Conservation (phyloP, 2,329 filamentous ascomycete genomes). For the Paramyrothecium sp. region DNA sequence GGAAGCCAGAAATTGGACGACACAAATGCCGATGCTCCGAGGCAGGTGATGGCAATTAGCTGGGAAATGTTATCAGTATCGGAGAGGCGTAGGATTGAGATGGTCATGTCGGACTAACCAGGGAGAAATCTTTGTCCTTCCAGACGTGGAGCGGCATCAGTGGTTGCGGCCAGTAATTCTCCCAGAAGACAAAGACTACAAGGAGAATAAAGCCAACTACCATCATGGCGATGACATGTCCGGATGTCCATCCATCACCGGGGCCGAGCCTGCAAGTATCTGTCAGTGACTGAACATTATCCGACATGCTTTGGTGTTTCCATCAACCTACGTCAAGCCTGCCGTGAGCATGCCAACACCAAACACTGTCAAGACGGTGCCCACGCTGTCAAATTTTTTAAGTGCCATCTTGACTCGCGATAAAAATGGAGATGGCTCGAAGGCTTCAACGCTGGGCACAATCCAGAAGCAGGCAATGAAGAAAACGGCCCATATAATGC, state of each 20-base stretch:
- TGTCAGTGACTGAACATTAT: constrained; percentile 5
- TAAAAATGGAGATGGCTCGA: constrained; percentile 26
- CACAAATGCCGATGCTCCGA: constrained; percentile 64
- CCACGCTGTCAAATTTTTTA: constrained; percentile 59
- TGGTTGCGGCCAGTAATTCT: constrained; percentile 48
- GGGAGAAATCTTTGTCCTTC: constrained; percentile 62
- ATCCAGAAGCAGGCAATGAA: constrained; percentile 58
- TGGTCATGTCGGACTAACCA: constrained; percentile 38
- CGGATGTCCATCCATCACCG: constrained; percentile 59
- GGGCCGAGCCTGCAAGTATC: constrained; percentile 51
- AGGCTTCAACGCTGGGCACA: constrained; percentile 54
- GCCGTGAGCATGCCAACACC: constrained; percentile 66
- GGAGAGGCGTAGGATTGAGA: neutral
- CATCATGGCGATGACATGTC: constrained; percentile 62
- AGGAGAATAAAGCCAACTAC: constrained; percentile 58
- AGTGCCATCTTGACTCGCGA: constrained; percentile 32
- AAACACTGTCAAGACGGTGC: constrained; percentile 59
- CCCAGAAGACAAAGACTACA: constrained; percentile 59
- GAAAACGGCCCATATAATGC: constrained; percentile 62
- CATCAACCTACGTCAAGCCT: constrained; percentile 49
- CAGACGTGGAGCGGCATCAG: constrained; percentile 56
- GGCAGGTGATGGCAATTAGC: constrained; percentile 54
- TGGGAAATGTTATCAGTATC: constrained; percentile 17
- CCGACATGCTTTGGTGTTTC: neutral
- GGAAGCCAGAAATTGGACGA: constrained; percentile 62